Base-by-base conservation (phyloP, 1,139 yeast species). In the Magnusiomyces tetraspermus region DNA sequence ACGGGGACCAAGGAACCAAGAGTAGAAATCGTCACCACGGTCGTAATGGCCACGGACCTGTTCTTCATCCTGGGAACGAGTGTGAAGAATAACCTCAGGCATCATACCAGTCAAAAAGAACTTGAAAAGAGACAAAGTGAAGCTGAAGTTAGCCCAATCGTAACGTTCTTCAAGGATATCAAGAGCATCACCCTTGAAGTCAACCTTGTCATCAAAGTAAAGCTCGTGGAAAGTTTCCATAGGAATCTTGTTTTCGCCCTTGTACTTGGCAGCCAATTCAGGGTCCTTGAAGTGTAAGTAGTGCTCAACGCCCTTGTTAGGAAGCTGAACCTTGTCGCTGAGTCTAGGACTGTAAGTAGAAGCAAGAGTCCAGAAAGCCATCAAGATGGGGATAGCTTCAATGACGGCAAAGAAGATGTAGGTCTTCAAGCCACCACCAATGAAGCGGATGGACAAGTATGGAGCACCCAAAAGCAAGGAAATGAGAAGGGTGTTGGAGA, bases 1-100 rank as follows among this genome's bases (percentile, higher is more conserved):
- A 71, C 96, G 82, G 60, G 95, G 95, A 55, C 96, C 97, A 63
- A 88, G 76, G 74, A 88, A 88, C 94, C 95, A 88, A 53, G 89
- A 74, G 79, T 88, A 89, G 71, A 89, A 88, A 71, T 89, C 96
- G 67, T 88, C 96, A 71, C 97, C 96, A 63, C 97, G 85, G 74
- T 89, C 97, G 71, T 88, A 88, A 72, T 89, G 96, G 65, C 85
- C 96, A 71, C 96, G 82, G 54, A 88, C 96, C 73, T 88, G 97
- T 71, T 88, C 97, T 74, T 89, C 96, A 67, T 89, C 96, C 73
- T 88, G 96, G 36, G 95, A 85, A 68, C 88, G 82, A 56, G 95
- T 83, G 74, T 88, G 97, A 80, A 88, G 68, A 63, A 88, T 84
- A 55, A 88, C 95, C 72, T 88, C 97, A 51, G 97, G 97, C 61